Evolutionary conservation across 2,329 filamentous ascomycete species (phyloP), one percentile per base, ranked within the genome.

Genomic region (Fusarium bactridioides): DNA sequence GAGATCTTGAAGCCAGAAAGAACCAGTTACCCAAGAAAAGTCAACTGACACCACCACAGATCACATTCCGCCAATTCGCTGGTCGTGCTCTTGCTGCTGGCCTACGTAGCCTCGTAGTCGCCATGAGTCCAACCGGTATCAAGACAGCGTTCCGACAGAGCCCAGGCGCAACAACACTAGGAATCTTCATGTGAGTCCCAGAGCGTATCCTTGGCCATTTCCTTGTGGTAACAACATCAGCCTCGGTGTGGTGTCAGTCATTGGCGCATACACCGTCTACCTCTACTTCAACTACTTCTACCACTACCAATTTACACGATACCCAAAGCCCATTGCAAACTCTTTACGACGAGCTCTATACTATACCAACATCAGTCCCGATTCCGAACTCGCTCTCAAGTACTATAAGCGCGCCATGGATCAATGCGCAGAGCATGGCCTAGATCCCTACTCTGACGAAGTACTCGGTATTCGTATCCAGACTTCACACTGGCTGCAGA

Each of bases 401-500:
- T 94, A 94, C 80, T 98, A 97, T 80, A 91, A 91, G 76, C 88
- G 92, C 73, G 94, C 95, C 7, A 85, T 98, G 64, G 86, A 91
- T 70, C 87, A 92, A 57, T 94, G 94, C 64, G 84, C 90, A 55
- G 90, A 94, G 77, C 79, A 92, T 56, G 90, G 91, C 1, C 89
- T 99, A 84, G 94, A 98, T 78, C 94, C 93, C 0, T 97, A 95
- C 79, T 95, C 93, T 8, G 93, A 98, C 76, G 95, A 98, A 80
- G 91, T 98, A 38, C 87, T 98, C 74, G 96, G 96, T 13, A 91
- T 98, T 58, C 94, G 94, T 78, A 91, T 98, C 56, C 91, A 95
- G 79, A 86, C 97, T 13, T 91, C 94, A 3, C 87, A 88, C 15
- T 90, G 97, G 86, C 86, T 97, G 70, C 94, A 98, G 81, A 91